A percentile compares a stretch with the other conserved stretches of the same genome.
These are phyloP conservation scores for Aspergillus tanneri DNA, from an alignment of 2,329 filamentous ascomycete genomes.

Conservation along the genomic window DNA sequence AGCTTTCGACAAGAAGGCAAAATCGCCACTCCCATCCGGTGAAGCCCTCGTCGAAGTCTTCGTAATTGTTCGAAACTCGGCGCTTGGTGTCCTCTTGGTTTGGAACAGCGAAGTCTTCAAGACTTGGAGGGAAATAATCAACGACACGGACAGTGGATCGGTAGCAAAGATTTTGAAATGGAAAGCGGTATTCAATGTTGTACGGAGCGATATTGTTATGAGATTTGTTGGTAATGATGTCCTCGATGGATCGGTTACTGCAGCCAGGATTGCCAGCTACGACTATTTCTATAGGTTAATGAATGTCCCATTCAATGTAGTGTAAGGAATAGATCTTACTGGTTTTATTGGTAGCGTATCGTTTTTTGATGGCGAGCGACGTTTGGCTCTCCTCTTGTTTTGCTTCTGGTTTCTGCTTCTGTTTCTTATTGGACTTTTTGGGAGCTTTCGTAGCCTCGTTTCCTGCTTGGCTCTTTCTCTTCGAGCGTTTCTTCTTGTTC, in stretches of 20 bases:
- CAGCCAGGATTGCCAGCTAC: constrained; percentile 47
- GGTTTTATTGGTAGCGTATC: constrained; percentile 42
- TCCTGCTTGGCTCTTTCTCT: constrained; percentile 29
- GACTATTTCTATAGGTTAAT: constrained; percentile 40
- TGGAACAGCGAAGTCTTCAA: constrained; percentile 68
- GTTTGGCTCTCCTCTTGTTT: constrained; percentile 34
- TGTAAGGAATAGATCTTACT: constrained; percentile 32
- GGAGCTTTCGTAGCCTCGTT: constrained; percentile 1
- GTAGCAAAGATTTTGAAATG: constrained; percentile 74
- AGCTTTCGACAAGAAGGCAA: constrained; percentile 73
- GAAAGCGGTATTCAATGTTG: constrained; percentile 52
- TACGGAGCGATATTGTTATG: constrained; percentile 49
- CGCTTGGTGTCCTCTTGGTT: constrained; percentile 32
- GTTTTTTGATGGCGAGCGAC: constrained; percentile 21
- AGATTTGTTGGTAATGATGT: constrained; percentile 50
- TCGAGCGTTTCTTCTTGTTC: constrained; percentile 42
- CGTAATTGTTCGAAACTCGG: constrained; percentile 48
- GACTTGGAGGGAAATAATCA: constrained; percentile 69
- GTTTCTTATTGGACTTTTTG: constrained; percentile 39
- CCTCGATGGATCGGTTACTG: constrained; percentile 40
- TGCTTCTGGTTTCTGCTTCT: constrained; percentile 31
- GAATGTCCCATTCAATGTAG: no score
- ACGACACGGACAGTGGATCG: constrained; percentile 71
- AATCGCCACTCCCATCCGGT: constrained; percentile 80
- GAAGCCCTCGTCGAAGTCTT: constrained; percentile 25